Evolutionary conservation across 768 basidiomycete species (phyloP).

Genomic region (Punctularia strigosozonata): DNA sequence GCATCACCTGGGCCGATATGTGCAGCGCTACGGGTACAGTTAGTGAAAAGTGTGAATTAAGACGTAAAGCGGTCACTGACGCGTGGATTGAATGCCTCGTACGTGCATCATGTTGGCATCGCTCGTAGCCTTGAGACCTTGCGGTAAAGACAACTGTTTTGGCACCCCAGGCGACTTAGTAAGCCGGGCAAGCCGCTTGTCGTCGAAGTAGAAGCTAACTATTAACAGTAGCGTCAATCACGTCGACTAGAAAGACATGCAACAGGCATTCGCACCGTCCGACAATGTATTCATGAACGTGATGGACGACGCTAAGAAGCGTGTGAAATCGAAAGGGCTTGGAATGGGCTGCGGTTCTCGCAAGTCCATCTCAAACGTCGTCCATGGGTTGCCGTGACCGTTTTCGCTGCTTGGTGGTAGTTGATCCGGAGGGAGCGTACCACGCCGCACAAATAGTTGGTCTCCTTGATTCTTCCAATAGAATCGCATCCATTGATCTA

Average conservation of each 20-base stretch:
- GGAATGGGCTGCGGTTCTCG: slow-evolving; percentile 76
- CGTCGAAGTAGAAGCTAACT: slow-evolving; percentile 77
- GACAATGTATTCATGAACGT: no score
- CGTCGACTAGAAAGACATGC: no score
- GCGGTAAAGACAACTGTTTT: slow-evolving; percentile 38
- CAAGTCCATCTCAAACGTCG: slow-evolving; percentile 81
- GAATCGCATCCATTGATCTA: slow-evolving; percentile 88
- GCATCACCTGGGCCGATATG: slow-evolving; percentile 75
- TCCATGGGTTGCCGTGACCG: slow-evolving; percentile 43
- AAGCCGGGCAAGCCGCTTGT: slow-evolving; percentile 54
- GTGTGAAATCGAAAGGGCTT: slow-evolving; percentile 73
- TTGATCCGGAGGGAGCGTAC: slow-evolving; percentile 44
- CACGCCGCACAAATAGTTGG: slow-evolving; percentile 82
- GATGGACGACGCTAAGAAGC: slow-evolving; percentile 83
- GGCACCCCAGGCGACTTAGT: slow-evolving; percentile 49
- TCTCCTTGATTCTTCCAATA: slow-evolving; percentile 94
- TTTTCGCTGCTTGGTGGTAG: no score
- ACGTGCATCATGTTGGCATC: slow-evolving; percentile 58
- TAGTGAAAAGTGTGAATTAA: slow-evolving; percentile 2
- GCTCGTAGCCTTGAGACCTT: slow-evolving; percentile 43
- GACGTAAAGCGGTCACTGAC: slow-evolving; percentile 25
- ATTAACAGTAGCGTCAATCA: slow-evolving; percentile 54
- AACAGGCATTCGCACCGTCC: no score
- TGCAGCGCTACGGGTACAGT: slow-evolving; percentile 39
- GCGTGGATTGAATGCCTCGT: slow-evolving; percentile 45